Evolutionary conservation across 495 filamentous ascomycete species (phyloP).

Genomic region (Astrothelium subdiscretum): DNA sequence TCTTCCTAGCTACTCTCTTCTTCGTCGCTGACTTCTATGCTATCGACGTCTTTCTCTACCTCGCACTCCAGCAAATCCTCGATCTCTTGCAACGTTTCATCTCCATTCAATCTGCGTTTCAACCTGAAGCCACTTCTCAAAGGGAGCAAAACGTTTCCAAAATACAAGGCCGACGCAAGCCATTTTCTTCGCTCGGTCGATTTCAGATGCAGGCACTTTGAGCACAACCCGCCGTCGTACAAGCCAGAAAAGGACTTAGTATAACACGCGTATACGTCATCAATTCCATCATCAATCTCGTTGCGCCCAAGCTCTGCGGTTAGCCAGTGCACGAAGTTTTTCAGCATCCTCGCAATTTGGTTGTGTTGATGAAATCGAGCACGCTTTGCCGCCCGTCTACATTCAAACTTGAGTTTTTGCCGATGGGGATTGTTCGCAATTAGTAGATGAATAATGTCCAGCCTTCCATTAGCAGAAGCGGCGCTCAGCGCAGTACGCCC

Average conservation of each 20-base stretch:
- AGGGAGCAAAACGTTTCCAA: background rate
- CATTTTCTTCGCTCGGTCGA: background rate
- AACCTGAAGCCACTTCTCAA: background rate
- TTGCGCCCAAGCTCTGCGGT: background rate
- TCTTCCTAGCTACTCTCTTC: background rate
- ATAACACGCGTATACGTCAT: background rate
- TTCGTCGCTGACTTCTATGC: background rate
- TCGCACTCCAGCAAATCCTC: background rate
- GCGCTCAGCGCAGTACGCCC: background rate
- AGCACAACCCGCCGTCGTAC: background rate
- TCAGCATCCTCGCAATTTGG: background rate
- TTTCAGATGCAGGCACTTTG: background rate
- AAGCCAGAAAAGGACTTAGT: background rate
- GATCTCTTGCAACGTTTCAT: background rate
- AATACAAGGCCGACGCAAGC: background rate
- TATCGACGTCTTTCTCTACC: background rate
- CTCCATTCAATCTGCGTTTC: background rate
- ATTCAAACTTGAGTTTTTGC: background rate
- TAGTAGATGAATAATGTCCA: background rate
- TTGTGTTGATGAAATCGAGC: background rate
- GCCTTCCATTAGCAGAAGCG: background rate
- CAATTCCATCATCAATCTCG: background rate
- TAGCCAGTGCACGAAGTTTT: background rate
- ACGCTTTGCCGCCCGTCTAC: background rate
- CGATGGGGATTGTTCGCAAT: background rate